Evolutionary conservation across 805 yeast genomes (phyloP), one percentile per base, ranked within the genome.

Genomic region (Candida sakaeoensis): DNA sequence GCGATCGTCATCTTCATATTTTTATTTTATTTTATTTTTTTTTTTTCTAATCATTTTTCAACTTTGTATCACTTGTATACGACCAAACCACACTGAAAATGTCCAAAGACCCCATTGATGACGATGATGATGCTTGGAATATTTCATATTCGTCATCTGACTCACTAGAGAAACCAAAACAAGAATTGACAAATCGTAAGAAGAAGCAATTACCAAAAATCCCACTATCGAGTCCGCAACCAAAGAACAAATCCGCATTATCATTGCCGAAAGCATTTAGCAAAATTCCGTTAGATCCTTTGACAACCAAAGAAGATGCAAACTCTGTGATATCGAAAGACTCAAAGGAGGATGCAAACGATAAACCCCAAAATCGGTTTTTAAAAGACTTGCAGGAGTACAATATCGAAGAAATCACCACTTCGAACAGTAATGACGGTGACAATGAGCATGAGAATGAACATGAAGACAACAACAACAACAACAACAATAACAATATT

Each of bases 281-380:
- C 45, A 60, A 77, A 3, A 52, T 66, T 1, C 80, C 80, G 0
- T 79, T 79, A 1, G 59, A 67, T 44, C 80, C 81, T 0, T 68
- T 61, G 33, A 76, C 79, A 0, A 76, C 80, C 0, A 66, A 53
- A 36, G 65, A 72, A 23, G 79, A 76, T 48, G 80, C 75, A 14
- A 71, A 58, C 32, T 65, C 74, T 24, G 45, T 53, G 16, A 43
- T 55, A 9, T 54, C 61, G 28, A 37, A 37, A 21, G 45, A 39
- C 15, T 25, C 42, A 3, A 37, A 34, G 21, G 37, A 39, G 22
- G 19, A 21, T 12, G 6, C 22, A 3, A 12, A 15, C n/a, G 18
- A 16, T 21, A n/a, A 27, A 26, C 17, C 33, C 4, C 32, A 25
- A 19, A n/a, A 23, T 8, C 37, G 39, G 29, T 23, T 39, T 25